These are phyloP conservation scores for Geotrichum carabidarum DNA, from an alignment of 1,139 yeast species.

Conservation along the genomic window DNA sequence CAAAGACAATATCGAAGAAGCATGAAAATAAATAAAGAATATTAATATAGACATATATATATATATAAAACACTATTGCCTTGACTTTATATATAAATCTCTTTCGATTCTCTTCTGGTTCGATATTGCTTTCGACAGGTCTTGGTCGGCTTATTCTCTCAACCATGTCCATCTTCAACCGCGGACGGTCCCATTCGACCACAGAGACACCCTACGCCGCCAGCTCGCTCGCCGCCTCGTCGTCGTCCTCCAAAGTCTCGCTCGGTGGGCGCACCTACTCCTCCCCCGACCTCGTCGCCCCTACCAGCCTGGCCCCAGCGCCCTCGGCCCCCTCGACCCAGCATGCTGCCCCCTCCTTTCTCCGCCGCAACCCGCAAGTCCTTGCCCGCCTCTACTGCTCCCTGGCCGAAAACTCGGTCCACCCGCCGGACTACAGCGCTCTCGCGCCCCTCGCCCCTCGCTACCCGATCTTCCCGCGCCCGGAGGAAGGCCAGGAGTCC, in stretches of 20 bases:
- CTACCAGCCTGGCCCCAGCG: neutral
- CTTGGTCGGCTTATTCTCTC: too few relatives aligned
- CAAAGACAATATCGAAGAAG: too few relatives aligned
- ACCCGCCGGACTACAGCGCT: conserved; percentile 30
- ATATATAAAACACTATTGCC: too few relatives aligned
- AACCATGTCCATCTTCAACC: conserved; percentile 10
- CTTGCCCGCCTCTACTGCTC: conserved; percentile 13
- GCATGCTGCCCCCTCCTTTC: conserved; percentile 1
- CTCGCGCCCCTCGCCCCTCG: conserved; percentile 27
- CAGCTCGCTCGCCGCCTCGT: neutral
- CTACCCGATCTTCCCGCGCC: conserved; percentile 31
- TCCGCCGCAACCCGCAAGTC: conserved; percentile 6
- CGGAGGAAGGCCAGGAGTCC: conserved; percentile 34
- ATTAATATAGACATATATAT: too few relatives aligned
- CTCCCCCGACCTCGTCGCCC: neutral
- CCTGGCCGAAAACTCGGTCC: conserved; percentile 13
- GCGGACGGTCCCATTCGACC: conserved; percentile 14
- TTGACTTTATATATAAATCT: too few relatives aligned
- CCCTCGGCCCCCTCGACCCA: conserved; percentile 7
- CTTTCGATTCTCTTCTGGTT: too few relatives aligned
- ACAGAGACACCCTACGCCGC: conserved; percentile 9
- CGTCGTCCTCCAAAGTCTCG: neutral
- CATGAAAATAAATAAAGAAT: too few relatives aligned
- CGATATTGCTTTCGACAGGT: too few relatives aligned
- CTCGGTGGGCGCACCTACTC: conserved; percentile 6